Evolutionary conservation across 176 grass and related monocot species (phyloP).

Genomic region (Zea mays): DNA sequence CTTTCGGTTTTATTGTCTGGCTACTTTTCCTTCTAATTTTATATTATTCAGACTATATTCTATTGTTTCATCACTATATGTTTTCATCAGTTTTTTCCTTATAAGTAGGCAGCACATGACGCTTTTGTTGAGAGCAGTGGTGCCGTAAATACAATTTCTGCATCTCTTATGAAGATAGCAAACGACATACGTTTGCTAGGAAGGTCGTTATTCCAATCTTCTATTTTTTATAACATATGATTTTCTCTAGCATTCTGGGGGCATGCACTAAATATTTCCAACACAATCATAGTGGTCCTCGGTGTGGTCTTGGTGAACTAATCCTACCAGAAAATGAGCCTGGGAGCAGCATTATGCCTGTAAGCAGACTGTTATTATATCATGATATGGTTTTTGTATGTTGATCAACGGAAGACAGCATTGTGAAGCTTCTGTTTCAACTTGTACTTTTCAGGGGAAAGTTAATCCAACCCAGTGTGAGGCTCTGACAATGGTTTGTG

Average conservation of each 20-base stretch:
- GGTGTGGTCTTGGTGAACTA: conserved; percentile 95
- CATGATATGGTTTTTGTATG: conserved; percentile 23
- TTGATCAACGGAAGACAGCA: background rate
- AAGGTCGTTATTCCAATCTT: conserved; percentile 53
- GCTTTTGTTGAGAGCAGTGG: conserved; percentile 98
- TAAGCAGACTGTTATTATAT: conserved; percentile 36
- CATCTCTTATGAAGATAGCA: conserved; percentile 98
- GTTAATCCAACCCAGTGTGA: conserved; percentile 98
- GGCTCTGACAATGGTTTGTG: conserved; percentile 98
- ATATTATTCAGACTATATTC: background rate
- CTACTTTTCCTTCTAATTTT: background rate
- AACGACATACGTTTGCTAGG: conserved; percentile 95
- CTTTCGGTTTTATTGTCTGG: background rate
- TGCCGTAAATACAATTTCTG: conserved; percentile 80
- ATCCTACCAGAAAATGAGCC: conserved; percentile 99
- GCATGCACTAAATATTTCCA: conserved; percentile 28
- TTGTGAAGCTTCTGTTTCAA: conserved; percentile 2
- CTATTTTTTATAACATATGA: background rate
- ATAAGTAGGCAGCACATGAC: conserved; percentile 85
- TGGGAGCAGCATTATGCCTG: conserved; percentile 99
- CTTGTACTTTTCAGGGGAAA: conserved; percentile 72
- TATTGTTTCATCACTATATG: conserved; percentile 6
- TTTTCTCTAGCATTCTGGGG: conserved; percentile 9
- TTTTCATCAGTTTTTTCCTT: conserved; percentile 8
- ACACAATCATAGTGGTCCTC: conserved; percentile 67